Evolutionary conservation across 1,284 basidiomycete species (phyloP).

Genomic region (Anthracocystis panici-leucophaei): DNA sequence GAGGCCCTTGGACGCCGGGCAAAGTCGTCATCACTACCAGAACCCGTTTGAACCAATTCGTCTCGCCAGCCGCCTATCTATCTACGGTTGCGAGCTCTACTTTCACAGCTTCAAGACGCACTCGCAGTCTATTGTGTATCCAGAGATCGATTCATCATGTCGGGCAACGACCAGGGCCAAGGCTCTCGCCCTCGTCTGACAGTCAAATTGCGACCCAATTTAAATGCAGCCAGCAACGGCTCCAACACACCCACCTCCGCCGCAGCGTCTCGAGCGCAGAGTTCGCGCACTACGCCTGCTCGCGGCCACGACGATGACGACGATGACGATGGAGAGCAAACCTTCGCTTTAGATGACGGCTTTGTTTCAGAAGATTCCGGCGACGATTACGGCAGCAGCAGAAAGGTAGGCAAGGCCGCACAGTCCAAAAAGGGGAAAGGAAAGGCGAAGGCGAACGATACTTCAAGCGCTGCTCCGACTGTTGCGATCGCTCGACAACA

Average conservation of each 20-base stretch:
- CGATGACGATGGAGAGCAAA: constrained; percentile 35
- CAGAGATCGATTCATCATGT: constrained; percentile 7
- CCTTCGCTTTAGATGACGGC: constrained; percentile 39
- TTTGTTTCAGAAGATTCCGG: constrained; percentile 51
- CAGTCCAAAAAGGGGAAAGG: constrained; percentile 23
- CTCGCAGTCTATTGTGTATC: neutral
- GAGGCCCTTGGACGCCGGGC: constrained; percentile 4
- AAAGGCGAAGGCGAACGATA: constrained; percentile 10
- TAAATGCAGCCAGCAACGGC: constrained; percentile 22
- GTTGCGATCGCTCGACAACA: constrained; percentile 37
- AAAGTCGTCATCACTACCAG: neutral
- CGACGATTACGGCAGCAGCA: constrained; percentile 40
- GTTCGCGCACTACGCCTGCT: constrained; percentile 23
- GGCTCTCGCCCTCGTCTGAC: constrained; percentile 43
- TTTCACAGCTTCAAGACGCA: neutral
- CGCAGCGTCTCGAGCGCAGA: constrained; percentile 35
- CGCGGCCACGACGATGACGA: constrained; percentile 26
- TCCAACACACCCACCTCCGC: constrained; percentile 29
- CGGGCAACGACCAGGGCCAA: constrained; percentile 21
- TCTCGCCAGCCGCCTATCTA: neutral
- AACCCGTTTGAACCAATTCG: neutral
- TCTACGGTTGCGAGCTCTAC: neutral
- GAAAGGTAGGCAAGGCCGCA: constrained; percentile 6
- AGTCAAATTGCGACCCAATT: constrained; percentile 45
- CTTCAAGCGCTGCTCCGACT: constrained; percentile 4